Percentiles rank a stretch among this genome's conserved stretches.
Conservation (phyloP, 495 filamentous ascomycete genomes). For the Saxophila tyrrhenica region DNA sequence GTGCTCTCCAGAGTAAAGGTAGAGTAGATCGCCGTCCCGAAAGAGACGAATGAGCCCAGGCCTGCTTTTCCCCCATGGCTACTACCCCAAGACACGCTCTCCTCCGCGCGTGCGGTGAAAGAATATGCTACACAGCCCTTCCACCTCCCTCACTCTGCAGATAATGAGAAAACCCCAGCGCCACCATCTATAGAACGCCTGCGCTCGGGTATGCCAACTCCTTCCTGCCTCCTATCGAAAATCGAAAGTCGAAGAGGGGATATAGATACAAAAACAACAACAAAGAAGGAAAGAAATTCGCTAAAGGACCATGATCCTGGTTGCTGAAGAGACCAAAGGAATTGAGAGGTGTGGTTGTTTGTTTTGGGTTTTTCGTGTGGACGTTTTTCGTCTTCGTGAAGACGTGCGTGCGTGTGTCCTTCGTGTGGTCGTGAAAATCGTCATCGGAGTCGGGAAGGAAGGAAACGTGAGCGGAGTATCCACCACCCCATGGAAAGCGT, state of each 20-base stretch:
- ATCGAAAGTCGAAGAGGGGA: too few species aligned
- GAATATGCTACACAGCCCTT: neutral
- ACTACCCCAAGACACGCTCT: too few species aligned
- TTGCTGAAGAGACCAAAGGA: neutral
- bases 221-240: too few species aligned
- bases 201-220: neutral
- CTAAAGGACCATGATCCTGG: neutral
- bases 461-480: neutral
- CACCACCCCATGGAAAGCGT: too few species aligned
- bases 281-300: too few species aligned
- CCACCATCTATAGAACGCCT: neutral
- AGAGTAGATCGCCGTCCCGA: too few species aligned
- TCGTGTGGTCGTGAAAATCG: neutral
- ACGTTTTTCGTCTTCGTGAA: neutral
- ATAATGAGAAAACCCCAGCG: neutral
- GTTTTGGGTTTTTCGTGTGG: neutral
- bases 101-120: neutral
- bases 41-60: too few species aligned
- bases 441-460: too few species aligned
- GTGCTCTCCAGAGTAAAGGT: too few species aligned
- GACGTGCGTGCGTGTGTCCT: too few species aligned
- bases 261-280: neutral
- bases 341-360: neutral
- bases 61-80: too few species aligned
- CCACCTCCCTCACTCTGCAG: neutral